Conservation (phyloP, 768 basidiomycete genomes). For the Psilocybe cyanescens region DNA sequence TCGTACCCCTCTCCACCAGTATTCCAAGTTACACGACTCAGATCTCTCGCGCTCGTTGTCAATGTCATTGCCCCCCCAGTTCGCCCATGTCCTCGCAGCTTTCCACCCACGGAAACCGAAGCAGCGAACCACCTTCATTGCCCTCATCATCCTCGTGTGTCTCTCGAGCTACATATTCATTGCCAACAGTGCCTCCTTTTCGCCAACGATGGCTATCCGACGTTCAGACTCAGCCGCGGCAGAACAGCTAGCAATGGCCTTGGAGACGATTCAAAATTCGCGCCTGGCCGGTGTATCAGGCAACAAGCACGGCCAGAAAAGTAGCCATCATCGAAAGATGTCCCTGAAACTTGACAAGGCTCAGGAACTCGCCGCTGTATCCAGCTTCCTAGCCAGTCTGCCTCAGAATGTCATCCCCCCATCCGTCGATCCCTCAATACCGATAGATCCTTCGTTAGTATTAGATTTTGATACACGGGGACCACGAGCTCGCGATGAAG, state of each 20-base stretch:
- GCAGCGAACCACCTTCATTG: constrained; percentile 57
- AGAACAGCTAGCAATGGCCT: constrained; percentile 37
- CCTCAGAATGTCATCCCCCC: constrained; percentile 77
- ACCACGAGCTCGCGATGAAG: constrained; percentile 61
- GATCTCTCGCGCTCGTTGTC: neutral
- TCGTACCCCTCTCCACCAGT: constrained; percentile 35
- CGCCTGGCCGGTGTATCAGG: constrained; percentile 24
- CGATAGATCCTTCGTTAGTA: constrained; percentile 81
- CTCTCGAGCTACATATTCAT: constrained; percentile 62
- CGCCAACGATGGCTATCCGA: constrained; percentile 39
- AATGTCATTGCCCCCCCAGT: constrained; percentile 23
- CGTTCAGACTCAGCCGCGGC: constrained; percentile 30
- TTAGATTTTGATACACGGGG: constrained; percentile 84
- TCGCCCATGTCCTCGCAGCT: constrained; percentile 32
- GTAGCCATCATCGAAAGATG: constrained; percentile 25
- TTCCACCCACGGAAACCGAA: constrained; percentile 50
- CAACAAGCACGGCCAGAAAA: constrained; percentile 26
- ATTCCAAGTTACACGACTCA: neutral
- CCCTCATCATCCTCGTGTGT: constrained; percentile 52
- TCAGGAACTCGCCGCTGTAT: constrained; percentile 77
- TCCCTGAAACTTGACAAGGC: constrained; percentile 50
- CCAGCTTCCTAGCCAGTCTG: constrained; percentile 73
- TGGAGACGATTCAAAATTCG: constrained; percentile 40
- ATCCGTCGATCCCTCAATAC: constrained; percentile 59
- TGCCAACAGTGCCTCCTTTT: constrained; percentile 44